These are phyloP conservation scores for Naganishia liquefaciens DNA, from an alignment of 1,284 basidiomycete species.

Conservation along the genomic window DNA sequence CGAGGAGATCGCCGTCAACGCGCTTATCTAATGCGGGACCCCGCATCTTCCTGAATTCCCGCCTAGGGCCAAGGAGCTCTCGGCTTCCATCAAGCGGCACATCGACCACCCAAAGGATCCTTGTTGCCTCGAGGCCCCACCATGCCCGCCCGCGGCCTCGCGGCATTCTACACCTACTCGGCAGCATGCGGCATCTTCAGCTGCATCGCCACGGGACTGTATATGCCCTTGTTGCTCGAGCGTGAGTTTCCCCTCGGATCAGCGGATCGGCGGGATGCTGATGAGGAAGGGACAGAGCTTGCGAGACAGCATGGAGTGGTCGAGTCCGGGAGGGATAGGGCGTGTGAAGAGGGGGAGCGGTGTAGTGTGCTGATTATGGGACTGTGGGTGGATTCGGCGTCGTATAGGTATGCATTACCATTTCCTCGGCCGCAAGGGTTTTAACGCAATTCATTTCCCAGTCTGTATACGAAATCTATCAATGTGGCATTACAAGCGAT, in stretches of 20 bases:
- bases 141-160: constrained; percentile 15
- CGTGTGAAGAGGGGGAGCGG: constrained; percentile 28
- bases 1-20: too few relatives aligned
- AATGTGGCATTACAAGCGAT: constrained; percentile 83
- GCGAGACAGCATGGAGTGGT: constrained; percentile 48
- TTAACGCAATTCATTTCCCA: constrained; percentile 42
- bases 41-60: neutral
- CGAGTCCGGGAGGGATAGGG: constrained; percentile 35
- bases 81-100: neutral
- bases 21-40: too few relatives aligned
- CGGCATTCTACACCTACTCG: constrained; percentile 46
- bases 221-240: constrained; percentile 52
- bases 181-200: constrained; percentile 52
- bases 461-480: constrained; percentile 79
- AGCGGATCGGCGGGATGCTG: neutral
- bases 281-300: constrained; percentile 42
- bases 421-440: neutral
- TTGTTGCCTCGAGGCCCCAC: neutral
- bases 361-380: constrained; percentile 54
- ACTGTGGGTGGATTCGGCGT: constrained; percentile 79
- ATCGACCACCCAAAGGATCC: neutral
- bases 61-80: neutral
- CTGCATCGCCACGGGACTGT: constrained; percentile 49
- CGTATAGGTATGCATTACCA: constrained; percentile 67
- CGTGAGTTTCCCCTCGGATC: constrained; percentile 38